Evolutionary conservation across 2,329 filamentous ascomycete species (phyloP).

Genomic region (Colletotrichum cordylinicola): DNA sequence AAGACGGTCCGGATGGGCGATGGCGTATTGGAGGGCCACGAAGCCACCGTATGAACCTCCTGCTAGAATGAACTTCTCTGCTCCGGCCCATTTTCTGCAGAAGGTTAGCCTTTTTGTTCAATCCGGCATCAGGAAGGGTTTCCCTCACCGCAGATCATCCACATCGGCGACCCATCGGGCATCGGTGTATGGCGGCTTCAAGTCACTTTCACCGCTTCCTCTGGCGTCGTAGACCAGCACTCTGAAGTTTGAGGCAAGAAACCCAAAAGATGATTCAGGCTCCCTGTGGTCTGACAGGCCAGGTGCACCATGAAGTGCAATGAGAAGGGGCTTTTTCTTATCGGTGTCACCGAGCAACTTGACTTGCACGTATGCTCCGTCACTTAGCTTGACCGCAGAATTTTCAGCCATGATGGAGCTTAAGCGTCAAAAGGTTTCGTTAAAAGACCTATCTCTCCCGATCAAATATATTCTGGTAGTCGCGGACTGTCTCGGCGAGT

Average conservation of each 20-base stretch:
- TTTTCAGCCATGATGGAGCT: background rate
- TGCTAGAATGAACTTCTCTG: slow-evolving; percentile 26
- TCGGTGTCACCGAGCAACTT: slow-evolving; percentile 22
- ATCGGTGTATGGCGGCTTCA: slow-evolving; percentile 27
- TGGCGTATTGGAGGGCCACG: slow-evolving; percentile 26
- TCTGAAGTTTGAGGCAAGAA: slow-evolving; percentile 24
- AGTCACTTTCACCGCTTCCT: slow-evolving; percentile 29
- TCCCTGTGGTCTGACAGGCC: slow-evolving; percentile 28
- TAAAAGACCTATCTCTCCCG: background rate
- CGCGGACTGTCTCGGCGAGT: background rate
- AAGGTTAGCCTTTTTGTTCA: background rate
- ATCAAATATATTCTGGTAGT: background rate
- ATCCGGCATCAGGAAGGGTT: background rate
- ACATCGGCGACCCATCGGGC: slow-evolving; percentile 28
- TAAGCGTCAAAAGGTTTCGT: background rate
- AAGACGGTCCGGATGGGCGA: slow-evolving; percentile 23
- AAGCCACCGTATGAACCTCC: slow-evolving; percentile 29
- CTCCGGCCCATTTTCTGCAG: slow-evolving; percentile 24
- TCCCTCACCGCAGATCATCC: slow-evolving; percentile 28
- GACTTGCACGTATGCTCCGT: slow-evolving; percentile 24
- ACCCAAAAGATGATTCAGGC: slow-evolving; percentile 22
- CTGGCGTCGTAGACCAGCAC: slow-evolving; percentile 28
- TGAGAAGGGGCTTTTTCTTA: slow-evolving; percentile 24
- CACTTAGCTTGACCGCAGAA: slow-evolving; percentile 12
- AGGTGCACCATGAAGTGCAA: slow-evolving; percentile 28